Percentiles rank a stretch among this genome's conserved stretches.
phyloP scores from a whole-genome alignment of 2,329 filamentous ascomycete species.

The Passalora sequoiae region DNA sequence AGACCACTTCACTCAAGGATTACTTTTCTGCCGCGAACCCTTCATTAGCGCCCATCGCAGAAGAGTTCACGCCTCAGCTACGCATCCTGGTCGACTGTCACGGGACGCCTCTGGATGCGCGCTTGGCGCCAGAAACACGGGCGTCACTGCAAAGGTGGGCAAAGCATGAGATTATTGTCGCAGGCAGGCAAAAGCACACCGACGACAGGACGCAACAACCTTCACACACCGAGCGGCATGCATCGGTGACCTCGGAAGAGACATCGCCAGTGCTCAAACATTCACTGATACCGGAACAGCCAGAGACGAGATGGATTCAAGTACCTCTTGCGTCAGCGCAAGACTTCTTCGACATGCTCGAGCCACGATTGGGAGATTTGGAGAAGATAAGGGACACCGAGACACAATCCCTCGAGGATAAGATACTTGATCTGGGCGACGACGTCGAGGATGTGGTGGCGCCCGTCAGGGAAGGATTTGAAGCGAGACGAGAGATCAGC shows the following conservation, averaged over 20 bases:
- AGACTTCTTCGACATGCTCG: constrained; percentile 73
- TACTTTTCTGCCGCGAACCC: constrained; percentile 25
- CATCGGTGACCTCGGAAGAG: neutral
- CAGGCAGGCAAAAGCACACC: constrained; percentile 30
- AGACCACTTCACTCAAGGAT: constrained; percentile 8
- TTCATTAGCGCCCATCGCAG: constrained; percentile 21
- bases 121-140: constrained; percentile 60
- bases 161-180: constrained; percentile 41
- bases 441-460: constrained; percentile 61
- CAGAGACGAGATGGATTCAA: constrained; percentile 50
- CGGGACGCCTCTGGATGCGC: constrained; percentile 63
- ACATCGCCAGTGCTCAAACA: neutral
- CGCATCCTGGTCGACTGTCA: constrained; percentile 63
- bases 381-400: constrained; percentile 64
- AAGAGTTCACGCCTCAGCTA: constrained; percentile 60
- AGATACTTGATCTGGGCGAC: constrained; percentile 61
- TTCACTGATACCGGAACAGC: constrained; percentile 4
- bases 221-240: constrained; percentile 1
- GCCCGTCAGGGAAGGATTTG: constrained; percentile 52
- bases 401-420: constrained; percentile 55
- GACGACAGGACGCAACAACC: constrained; percentile 11
- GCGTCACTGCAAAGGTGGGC: constrained; percentile 59
- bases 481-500: constrained; percentile 30
- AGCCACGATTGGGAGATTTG: constrained; percentile 64
- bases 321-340: constrained; percentile 71